Evolutionary conservation across 768 basidiomycete species (phyloP), one percentile per base, ranked within the genome.

Genomic region (Tephrocybe sp.): DNA sequence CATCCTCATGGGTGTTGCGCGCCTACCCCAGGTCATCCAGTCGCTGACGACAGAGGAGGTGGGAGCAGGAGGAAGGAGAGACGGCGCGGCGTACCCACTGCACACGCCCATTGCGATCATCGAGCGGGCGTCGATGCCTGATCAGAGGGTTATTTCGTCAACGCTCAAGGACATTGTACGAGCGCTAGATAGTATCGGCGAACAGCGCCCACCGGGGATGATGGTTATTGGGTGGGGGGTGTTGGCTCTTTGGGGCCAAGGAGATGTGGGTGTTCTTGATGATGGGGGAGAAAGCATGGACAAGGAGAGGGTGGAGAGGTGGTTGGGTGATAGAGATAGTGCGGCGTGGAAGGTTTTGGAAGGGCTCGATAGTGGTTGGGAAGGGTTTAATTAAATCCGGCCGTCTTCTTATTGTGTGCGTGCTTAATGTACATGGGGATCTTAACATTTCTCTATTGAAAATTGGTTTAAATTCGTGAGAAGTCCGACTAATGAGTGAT

Each of bases 161-260:
- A 98, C 94, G 1, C 64, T 99, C 43, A 74, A 69, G 48, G 77
- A 86, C 60, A 80, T 98, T 34, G 80, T 78, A 13, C 68, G 67
- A 14, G 92, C 88, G 1, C 64, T 98, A 65, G 84, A 86, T 49
- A 81, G 78, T 53, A 70, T 78, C 1, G 92, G 89, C 7, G 89
- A 92, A 59, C 94, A 98, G 66, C 72, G 95, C 32, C 93, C 95
- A 14, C 97, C 97, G 0, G 97, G 94, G 8, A 94, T 99, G 89
- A 88, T 98, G 65, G 77, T 98, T 26, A 77, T 99, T 58, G 97
- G 97, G 2, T 99, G 95, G 95, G 78, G 86, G 2, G 87, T 89
- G 9, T 65, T 93, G 55, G 84, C 88, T 34, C 68, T 98, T 39
- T 85, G 88, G 66, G 84, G 80, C 0, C 61, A 68, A 48, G 92